Evolutionary conservation across 2,329 filamentous ascomycete genomes (phyloP).

Genomic region (Lachnellula occidentalis): DNA sequence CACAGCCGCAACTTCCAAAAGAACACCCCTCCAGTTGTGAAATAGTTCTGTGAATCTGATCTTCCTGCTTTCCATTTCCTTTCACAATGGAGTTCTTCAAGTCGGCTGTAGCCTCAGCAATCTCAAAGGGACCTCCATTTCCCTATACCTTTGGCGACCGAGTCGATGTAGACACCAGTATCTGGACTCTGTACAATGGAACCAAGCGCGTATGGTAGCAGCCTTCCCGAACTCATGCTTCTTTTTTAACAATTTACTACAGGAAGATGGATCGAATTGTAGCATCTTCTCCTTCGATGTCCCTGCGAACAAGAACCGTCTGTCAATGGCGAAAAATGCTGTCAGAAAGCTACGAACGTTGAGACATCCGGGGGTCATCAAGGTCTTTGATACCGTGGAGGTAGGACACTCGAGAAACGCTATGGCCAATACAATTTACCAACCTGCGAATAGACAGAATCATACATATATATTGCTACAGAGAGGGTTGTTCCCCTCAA

Average conservation of each 20-base stretch:
- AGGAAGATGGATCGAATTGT: constrained; percentile 93
- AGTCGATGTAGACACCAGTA: constrained; percentile 86
- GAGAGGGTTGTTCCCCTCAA: constrained; percentile 81
- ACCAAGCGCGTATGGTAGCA: constrained; percentile 64
- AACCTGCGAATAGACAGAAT: constrained; percentile 62
- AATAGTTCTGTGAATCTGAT: not conserved
- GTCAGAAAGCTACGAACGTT: constrained; percentile 89
- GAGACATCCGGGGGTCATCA: constrained; percentile 90
- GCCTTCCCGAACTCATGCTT: not conserved
- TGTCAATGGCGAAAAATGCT: constrained; percentile 88
- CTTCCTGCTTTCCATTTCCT: constrained; percentile 2
- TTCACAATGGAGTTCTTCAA: constrained; percentile 88
- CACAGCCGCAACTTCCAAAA: not conserved
- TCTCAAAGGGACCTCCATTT: constrained; percentile 89
- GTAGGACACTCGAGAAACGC: constrained; percentile 40
- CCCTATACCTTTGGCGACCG: constrained; percentile 90
- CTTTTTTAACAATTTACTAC: constrained; percentile 14
- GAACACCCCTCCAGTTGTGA: not conserved
- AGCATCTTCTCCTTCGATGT: constrained; percentile 97
- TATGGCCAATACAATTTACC: constrained; percentile 18
- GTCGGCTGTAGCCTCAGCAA: constrained; percentile 93
- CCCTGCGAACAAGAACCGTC: constrained; percentile 67
- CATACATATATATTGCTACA: constrained; percentile 93
- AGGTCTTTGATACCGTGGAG: constrained; percentile 90
- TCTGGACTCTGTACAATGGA: constrained; percentile 95